Evolutionary conservation across 2,329 filamentous ascomycete species (phyloP).

Genomic region (Penicillium oxalicum): DNA sequence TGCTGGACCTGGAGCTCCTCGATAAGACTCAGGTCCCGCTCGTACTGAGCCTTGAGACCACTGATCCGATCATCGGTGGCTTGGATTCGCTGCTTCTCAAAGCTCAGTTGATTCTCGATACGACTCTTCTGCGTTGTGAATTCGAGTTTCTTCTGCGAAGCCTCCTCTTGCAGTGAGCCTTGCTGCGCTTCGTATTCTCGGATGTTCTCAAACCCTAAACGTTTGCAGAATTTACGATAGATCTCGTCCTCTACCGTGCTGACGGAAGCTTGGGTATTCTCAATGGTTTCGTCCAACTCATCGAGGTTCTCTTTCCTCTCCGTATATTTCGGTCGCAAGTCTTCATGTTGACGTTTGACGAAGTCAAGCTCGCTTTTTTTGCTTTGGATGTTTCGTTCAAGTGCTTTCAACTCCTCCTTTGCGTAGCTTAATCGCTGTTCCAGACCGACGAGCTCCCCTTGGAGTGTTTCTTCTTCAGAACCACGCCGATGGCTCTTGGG

Average conservation of each 20-base stretch:
- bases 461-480: conserved; percentile 71
- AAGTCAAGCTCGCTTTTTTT: conserved; percentile 76
- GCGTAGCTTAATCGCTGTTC: conserved; percentile 68
- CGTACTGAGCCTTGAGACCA: conserved; percentile 59
- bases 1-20: conserved; percentile 66
- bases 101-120: conserved; percentile 56
- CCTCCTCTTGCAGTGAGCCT: conserved; percentile 85
- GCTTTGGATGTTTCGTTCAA: conserved; percentile 76
- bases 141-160: conserved; percentile 75
- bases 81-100: conserved; percentile 65
- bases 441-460: conserved; percentile 71
- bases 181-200: conserved; percentile 91
- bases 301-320: conserved; percentile 66
- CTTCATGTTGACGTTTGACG: conserved; percentile 64
- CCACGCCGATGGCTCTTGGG: conserved; percentile 72
- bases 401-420: conserved; percentile 68
- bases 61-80: conserved; percentile 64
- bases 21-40: conserved; percentile 64
- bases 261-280: conserved; percentile 58
- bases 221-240: conserved; percentile 77
- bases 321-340: conserved; percentile 70
- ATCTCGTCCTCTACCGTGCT: conserved; percentile 80
- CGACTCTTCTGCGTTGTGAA: conserved; percentile 72
- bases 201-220: conserved; percentile 81
- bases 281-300: conserved; percentile 52